Evolutionary conservation across 208 protist species (phyloP), one percentile per base, ranked within the genome.

Genomic region (Wallacemonas sp.): DNA sequence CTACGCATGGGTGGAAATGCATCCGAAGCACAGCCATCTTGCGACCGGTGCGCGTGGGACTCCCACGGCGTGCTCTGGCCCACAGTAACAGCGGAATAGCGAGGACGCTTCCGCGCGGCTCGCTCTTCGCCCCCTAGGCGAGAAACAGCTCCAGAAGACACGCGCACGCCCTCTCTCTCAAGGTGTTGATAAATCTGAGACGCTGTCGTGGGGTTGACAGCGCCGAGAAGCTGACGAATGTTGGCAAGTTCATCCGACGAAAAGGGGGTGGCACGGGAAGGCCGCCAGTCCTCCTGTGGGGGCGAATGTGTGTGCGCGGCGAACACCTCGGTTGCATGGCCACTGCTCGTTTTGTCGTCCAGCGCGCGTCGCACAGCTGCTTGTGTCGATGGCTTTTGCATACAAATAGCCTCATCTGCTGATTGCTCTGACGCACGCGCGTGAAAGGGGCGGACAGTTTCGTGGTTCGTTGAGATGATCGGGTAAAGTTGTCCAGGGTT

Each of bases 401-500:
- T 88, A 70, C 82, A 81, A 0, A 17, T n/a, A 30, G 24, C 17
- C 64, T 94, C 88, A 12, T 62, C 65, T n/a, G 24, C 53, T 27
- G 77, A 76, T 26, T 80, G 75, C 21, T 70, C 53, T 2, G 47
- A 8, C 15, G 61, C 58, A 0, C 47, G 61, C 8, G 44, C 30
- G 44, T 94, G 88, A 28, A 94, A 76, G 6, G 63, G 33, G 2
- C 63, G 78, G 14, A 91, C 77, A n/a, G 41, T 66, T 0, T 38
- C 26, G 1, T 28, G 17, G 51, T 76, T 73, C 24, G 47, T 44
- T 0, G 81, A 75, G 21, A 41, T 14, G 33, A 92, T 41, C 0
- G 84, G 77, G 61, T 89, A 93, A 1, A 92, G 68, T 58, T 91
- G 77, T 4, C 77, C 76, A 0, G 67, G 74, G 64, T 80, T 65